These are phyloP conservation scores for Mangifera indica DNA, from an alignment of 345 rosid genomes.

Conservation along the genomic window DNA sequence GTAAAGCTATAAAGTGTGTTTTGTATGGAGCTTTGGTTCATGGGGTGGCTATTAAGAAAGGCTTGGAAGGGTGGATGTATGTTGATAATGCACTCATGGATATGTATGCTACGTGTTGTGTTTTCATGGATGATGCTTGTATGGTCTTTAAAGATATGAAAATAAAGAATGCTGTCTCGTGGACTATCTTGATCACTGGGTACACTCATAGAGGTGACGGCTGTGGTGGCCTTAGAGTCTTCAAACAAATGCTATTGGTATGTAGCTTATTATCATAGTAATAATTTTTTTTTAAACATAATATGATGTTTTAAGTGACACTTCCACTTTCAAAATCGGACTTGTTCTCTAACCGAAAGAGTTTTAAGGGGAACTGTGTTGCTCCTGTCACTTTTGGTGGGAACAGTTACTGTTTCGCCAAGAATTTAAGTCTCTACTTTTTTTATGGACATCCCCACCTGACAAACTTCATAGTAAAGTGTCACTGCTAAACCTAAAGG, in stretches of 20 bases:
- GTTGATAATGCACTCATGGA: conserved; percentile 74
- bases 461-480: not conserved
- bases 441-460: too few species aligned
- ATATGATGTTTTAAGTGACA: not conserved
- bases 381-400: too few species aligned
- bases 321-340: too few species aligned
- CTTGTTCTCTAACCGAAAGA: too few species aligned
- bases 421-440: too few species aligned
- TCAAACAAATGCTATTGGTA: conserved; percentile 69
- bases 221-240: conserved; percentile 55
- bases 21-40: conserved; percentile 59
- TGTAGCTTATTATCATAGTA: conserved; percentile 4
- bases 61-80: conserved; percentile 55
- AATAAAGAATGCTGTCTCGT: conserved; percentile 60
- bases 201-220: conserved; percentile 78
- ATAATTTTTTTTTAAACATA: not conserved
- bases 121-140: conserved; percentile 60
- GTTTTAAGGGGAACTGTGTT: too few species aligned
- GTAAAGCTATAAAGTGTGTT: conserved; percentile 59
- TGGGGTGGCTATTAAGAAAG: conserved; percentile 59
- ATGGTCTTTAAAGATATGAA: conserved; percentile 49
- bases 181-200: conserved; percentile 85
- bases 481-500: not conserved
- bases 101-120: conserved; percentile 65
- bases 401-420: too few species aligned